phyloP scores from a whole-genome alignment of 495 filamentous ascomycete genomes.

The Aspergillus indologenus region DNA sequence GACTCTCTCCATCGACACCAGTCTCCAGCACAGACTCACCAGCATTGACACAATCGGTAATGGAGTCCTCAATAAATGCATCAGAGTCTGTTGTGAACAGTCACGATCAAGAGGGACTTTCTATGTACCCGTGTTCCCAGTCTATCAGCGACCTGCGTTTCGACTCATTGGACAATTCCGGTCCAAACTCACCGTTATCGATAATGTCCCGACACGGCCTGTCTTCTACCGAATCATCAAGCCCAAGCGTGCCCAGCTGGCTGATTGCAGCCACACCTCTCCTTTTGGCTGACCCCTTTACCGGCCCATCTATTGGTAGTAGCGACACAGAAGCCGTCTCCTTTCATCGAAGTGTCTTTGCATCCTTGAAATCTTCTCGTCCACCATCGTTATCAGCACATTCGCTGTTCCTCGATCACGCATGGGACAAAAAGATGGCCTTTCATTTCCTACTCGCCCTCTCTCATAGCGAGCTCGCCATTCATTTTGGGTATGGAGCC shows the following conservation, averaged over 20 bases:
- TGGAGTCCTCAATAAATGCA: too few relatives aligned
- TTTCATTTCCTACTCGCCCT: constrained; percentile 19
- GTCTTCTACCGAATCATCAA: too few relatives aligned
- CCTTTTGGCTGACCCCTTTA: neutral
- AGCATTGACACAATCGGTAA: too few relatives aligned
- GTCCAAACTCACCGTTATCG: too few relatives aligned
- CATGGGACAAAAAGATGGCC: constrained; percentile 12
- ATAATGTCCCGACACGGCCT: too few relatives aligned
- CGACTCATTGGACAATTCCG: too few relatives aligned
- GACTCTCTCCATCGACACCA: too few relatives aligned
- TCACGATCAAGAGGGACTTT: neutral
- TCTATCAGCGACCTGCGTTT: neutral
- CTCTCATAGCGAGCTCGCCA: constrained; percentile 16
- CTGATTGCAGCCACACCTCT: neutral
- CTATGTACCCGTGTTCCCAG: neutral
- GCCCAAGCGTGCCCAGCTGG: neutral
- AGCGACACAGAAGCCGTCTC: constrained; percentile 12
- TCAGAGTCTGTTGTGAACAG: neutral
- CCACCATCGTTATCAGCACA: constrained; percentile 11
- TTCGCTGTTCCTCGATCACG: constrained; percentile 14
- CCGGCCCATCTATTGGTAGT: neutral
- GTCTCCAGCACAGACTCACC: too few relatives aligned
- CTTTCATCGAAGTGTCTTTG: constrained; percentile 16
- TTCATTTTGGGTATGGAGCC: constrained; percentile 10
- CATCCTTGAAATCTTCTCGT: constrained; percentile 15